Base-by-base conservation (phyloP, 495 filamentous ascomycete genomes). In the Penicillium paxilli region DNA sequence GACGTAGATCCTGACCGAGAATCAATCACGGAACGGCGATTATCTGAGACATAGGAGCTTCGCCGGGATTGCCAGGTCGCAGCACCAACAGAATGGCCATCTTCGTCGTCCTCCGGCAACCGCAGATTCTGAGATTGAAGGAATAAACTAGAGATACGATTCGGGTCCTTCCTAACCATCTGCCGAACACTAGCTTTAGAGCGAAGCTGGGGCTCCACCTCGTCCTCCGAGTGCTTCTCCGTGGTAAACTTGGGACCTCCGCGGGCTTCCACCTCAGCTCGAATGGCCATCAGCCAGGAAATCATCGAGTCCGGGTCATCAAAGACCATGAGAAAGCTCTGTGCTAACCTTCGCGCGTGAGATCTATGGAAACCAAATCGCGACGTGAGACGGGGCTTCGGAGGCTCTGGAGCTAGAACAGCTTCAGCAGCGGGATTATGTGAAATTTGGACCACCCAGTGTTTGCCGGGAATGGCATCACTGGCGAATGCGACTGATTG, bases 401-500 rank as follows among this genome's bases (percentile, higher is more conserved):
- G 66, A 44, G 76, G 69, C 4, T 85, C 78, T 3, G 75, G 55
- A 5, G 77, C 72, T n/a, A 69, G 66, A 19, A 79, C 80, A 19
- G 44, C 37, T 24, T 94, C 87, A 9, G 84, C 77, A 17, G 87
- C 83, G 5, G 80, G 81, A 17, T 81, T 78, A 44, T 92, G 87
- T n/a, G 88, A 90, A 12, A 98, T 82, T 61, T 97, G 94, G 46
- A 98, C 63, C 2, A 98, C 94, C 84, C 87, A 96, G 58, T 93
- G 94, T 55, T 87, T 87, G 21, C 94, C 94, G 0, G 92, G 91
- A 55, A 98, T 94, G 3, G 88, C 83, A 70, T 98, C 94, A 59
- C 87, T 96, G 0, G 89, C 94, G 74, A 96, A 98, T 17, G 94
- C 94, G 11, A 91, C 91, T 5, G 94, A 96, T 16, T 90, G 83